Evolutionary conservation across 805 yeast species (phyloP).

Genomic region (Ascoidea rubescens): DNA sequence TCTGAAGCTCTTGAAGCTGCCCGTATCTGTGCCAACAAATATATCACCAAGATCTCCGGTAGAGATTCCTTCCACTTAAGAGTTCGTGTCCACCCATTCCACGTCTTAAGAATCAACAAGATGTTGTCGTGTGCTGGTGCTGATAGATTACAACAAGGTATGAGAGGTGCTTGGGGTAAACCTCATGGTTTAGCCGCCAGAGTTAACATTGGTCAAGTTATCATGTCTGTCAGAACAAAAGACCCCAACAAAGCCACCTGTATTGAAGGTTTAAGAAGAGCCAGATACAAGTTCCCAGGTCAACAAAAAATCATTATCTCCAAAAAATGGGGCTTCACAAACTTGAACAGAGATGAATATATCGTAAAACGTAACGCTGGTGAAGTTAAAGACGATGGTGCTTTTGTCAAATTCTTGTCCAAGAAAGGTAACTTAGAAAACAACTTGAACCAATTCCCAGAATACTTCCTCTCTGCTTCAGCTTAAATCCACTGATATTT

Average conservation of each 20-base stretch:
- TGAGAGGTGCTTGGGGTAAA: slow-evolving; percentile 99
- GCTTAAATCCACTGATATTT: no score
- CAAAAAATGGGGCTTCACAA: slow-evolving; percentile 99
- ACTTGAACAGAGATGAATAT: slow-evolving; percentile 95
- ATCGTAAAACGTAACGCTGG: slow-evolving; percentile 88
- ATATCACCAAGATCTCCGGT: slow-evolving; percentile 94
- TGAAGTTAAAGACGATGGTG: slow-evolving; percentile 99
- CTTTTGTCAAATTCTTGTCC: slow-evolving; percentile 96
- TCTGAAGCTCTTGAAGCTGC: slow-evolving; percentile 99
- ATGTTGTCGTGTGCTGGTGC: slow-evolving; percentile 99
- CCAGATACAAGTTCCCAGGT: slow-evolving; percentile 99
- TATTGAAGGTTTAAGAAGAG: slow-evolving; percentile 99
- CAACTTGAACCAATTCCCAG: slow-evolving; percentile 92
- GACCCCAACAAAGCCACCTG: slow-evolving; percentile 96
- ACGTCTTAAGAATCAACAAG: slow-evolving; percentile 99
- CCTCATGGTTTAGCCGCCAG: slow-evolving; percentile 99
- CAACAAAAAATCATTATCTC: slow-evolving; percentile 99
- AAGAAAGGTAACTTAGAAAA: slow-evolving; percentile 89
- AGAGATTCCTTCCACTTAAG: slow-evolving; percentile 99
- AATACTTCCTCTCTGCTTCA: slow-evolving; percentile 30
- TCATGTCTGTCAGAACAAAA: slow-evolving; percentile 96
- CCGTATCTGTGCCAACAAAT: slow-evolving; percentile 99
- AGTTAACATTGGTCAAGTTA: slow-evolving; percentile 96
- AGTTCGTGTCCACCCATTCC: slow-evolving; percentile 99
- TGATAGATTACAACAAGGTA: slow-evolving; percentile 99